phyloP scores from a whole-genome alignment of 2,329 filamentous ascomycete genomes.

The Chalaropsis thielavioides region DNA sequence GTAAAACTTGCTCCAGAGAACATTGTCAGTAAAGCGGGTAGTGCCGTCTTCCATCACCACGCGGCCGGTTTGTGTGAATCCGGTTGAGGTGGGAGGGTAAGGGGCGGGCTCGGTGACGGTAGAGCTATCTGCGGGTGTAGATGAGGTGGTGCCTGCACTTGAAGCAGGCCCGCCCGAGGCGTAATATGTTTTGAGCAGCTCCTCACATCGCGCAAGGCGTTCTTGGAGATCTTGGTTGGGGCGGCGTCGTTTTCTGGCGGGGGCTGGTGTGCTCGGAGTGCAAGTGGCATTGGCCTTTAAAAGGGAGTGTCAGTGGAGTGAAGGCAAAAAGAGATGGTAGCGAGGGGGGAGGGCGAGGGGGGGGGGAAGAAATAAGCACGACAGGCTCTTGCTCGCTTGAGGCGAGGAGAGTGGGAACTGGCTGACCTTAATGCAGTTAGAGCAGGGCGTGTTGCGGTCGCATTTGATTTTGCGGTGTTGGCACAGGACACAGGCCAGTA shows the following conservation, averaged over 20 bases:
- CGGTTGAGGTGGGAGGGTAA: constrained; percentile 11
- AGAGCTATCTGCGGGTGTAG: constrained; percentile 6
- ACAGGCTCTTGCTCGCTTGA: too few relatives aligned
- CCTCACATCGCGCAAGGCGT: constrained; percentile 43
- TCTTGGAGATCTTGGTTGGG: constrained; percentile 49
- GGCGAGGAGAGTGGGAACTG: too few relatives aligned
- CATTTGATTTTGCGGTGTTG: constrained; percentile 50
- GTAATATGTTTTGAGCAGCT: constrained; percentile 43
- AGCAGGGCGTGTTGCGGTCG: constrained; percentile 43
- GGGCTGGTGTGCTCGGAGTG: constrained; percentile 45
- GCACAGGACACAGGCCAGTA: constrained; percentile 42
- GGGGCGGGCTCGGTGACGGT: constrained; percentile 14
- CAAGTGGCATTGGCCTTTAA: constrained; percentile 43
- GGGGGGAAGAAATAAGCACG: neutral
- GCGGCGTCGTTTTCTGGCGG: constrained; percentile 42
- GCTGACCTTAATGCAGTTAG: constrained; percentile 44
- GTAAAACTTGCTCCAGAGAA: constrained; percentile 38
- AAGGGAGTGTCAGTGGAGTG: constrained; percentile 6
- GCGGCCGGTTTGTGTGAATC: constrained; percentile 36
- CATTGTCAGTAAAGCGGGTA: constrained; percentile 43
- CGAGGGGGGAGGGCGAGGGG: neutral
- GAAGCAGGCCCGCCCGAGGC: constrained; percentile 21
- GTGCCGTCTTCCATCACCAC: constrained; percentile 41
- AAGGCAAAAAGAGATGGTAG: neutral
- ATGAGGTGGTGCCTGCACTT: neutral